Percentiles rank a stretch among this genome's conserved stretches.
Evolutionary conservation across 2,329 filamentous ascomycete species (phyloP).

Genomic region (Calonectria pseudoturangicola): DNA sequence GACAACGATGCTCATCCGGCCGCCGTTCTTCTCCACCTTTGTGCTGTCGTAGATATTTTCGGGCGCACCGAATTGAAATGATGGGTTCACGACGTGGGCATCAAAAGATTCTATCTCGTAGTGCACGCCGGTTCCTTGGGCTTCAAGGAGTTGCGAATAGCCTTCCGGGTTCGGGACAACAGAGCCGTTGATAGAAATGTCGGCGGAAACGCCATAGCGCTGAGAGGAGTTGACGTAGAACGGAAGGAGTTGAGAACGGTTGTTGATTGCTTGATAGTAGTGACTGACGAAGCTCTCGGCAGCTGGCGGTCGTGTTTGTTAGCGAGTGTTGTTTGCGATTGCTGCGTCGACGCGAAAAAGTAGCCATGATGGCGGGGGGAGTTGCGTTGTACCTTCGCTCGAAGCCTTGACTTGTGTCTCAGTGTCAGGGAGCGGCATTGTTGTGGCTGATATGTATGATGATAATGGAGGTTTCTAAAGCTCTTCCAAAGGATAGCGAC

Average conservation of each 20-base stretch:
- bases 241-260: conserved; percentile 74
- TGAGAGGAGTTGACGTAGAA: conserved; percentile 81
- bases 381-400: conserved; percentile 64
- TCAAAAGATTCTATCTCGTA: conserved; percentile 87
- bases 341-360: not conserved
- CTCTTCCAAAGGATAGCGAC: not conserved
- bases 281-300: conserved; percentile 82
- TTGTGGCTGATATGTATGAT: conserved; percentile 16
- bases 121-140: conserved; percentile 73
- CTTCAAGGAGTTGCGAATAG: conserved; percentile 81
- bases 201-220: conserved; percentile 73
- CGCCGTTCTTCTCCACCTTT: conserved; percentile 69
- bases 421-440: conserved; percentile 62
- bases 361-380: conserved; percentile 1
- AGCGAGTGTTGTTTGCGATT: conserved; percentile 37
- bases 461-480: not conserved
- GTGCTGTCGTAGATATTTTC: conserved; percentile 64
- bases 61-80: conserved; percentile 75
- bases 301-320: conserved; percentile 66
- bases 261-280: conserved; percentile 85
- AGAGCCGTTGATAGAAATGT: conserved; percentile 88
- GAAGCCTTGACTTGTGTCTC: conserved; percentile 67
- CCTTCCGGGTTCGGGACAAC: conserved; percentile 76
- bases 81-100: conserved; percentile 84
- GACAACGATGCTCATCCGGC: conserved; percentile 82